Percentiles rank a stretch among this genome's conserved stretches.
phyloP scores from a whole-genome alignment of 306 rosid genomes.

The Quercus dentata region DNA sequence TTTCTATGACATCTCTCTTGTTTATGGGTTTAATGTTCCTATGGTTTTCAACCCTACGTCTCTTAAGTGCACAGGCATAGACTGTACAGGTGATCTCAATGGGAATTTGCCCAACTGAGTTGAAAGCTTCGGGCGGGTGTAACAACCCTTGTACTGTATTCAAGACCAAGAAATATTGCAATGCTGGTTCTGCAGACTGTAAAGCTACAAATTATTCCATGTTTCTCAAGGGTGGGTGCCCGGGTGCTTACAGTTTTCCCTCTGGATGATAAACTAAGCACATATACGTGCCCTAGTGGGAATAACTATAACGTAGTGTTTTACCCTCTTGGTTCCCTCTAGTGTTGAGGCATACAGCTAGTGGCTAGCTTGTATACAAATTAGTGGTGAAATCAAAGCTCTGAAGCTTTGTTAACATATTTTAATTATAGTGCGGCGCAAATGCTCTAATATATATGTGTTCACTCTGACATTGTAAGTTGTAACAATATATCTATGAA shows the following conservation, averaged over 20 bases:
- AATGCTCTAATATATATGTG: no score
- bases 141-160: constrained; percentile 42
- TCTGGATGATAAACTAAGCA: constrained; percentile 3
- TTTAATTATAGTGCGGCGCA: no score
- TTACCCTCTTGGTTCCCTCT: constrained; percentile 19
- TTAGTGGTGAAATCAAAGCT: no score
- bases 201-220: constrained; percentile 15
- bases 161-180: constrained; percentile 35
- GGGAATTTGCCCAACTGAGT: constrained; percentile 43
- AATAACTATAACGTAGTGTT: constrained; percentile 32
- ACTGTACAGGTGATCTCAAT: constrained; percentile 24
- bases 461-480: no score
- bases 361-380: no score
- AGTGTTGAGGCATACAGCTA: background rate
- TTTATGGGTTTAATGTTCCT: background rate
- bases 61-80: background rate
- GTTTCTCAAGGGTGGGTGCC: constrained; percentile 34
- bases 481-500: no score
- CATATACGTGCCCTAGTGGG: constrained; percentile 15
- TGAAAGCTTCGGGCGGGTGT: constrained; percentile 48
- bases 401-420: no score
- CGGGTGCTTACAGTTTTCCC: constrained; percentile 41
- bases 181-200: constrained; percentile 5
- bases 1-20: constrained; percentile 40
- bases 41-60: background rate